Conservation (phyloP, 352 stramenopile species). For the Phytophthora palmivora region DNA sequence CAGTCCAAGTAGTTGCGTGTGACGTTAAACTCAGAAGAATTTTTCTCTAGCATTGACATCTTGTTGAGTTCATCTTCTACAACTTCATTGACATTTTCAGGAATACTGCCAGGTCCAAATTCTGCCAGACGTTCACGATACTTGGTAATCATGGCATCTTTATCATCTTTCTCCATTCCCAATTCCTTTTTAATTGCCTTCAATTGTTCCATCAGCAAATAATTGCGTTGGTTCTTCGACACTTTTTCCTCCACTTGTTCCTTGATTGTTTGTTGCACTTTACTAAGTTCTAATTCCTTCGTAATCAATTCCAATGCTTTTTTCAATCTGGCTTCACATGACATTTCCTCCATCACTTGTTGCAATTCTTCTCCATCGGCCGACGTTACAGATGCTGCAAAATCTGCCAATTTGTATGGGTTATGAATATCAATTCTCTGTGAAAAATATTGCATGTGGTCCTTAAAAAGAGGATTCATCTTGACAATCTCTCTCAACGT, state of each 20-base stretch:
- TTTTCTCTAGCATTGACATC: conserved; percentile 97
- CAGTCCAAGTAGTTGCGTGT: conserved; percentile 99
- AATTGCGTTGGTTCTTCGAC: conserved; percentile 98
- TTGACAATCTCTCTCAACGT: conserved; percentile 97
- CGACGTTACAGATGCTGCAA: conserved; percentile 96
- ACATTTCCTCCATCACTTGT: conserved; percentile 96
- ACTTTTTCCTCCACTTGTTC: conserved; percentile 92
- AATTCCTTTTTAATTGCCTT: conserved; percentile 99
- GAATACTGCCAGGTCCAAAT: conserved; percentile 71
- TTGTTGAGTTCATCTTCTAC: conserved; percentile 99
- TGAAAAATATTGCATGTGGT: conserved; percentile 98
- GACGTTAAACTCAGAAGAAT: conserved; percentile 98
- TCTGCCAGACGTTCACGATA: conserved; percentile 91
- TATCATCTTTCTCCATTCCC: conserved; percentile 99
- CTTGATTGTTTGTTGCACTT: conserved; percentile 98
- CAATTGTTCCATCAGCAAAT: conserved; percentile 98
- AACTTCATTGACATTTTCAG: conserved; percentile 88
- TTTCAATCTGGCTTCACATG: conserved; percentile 94
- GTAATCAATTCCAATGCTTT: conserved; percentile 96
- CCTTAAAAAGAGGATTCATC: conserved; percentile 97
- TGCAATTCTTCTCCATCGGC: conserved; percentile 93
- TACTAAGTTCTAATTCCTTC: conserved; percentile 96
- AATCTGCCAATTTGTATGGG: conserved; percentile 98
- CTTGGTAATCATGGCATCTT: conserved; percentile 97
- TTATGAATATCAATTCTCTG: conserved; percentile 96